These are phyloP conservation scores for Stentor coeruleus DNA, from an alignment of 73 alveolate species.

Conservation along the genomic window DNA sequence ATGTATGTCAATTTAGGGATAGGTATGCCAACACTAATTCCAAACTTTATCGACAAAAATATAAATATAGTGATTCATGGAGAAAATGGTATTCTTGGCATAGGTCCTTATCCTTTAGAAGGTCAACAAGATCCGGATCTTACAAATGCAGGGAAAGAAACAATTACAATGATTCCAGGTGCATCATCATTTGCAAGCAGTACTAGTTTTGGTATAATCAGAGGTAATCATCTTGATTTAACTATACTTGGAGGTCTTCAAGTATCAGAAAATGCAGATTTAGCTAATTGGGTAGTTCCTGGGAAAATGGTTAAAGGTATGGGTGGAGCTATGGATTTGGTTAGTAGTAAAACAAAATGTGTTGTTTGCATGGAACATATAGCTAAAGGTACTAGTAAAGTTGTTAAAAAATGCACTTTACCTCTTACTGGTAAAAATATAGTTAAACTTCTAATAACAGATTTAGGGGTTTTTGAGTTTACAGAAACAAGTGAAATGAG, in stretches of 20 bases:
- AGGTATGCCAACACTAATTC: constrained; percentile 78
- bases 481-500: constrained; percentile 18
- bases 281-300: constrained; percentile 97
- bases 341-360: constrained; percentile 60
- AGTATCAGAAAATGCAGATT: constrained; percentile 81
- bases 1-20: constrained; percentile 86
- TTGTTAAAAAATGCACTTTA: constrained; percentile 57
- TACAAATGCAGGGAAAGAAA: constrained; percentile 93
- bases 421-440: constrained; percentile 77
- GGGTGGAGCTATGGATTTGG: constrained; percentile 96
- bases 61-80: constrained; percentile 56
- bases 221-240: constrained; percentile 88
- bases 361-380: constrained; percentile 80
- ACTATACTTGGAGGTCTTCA: constrained; percentile 85
- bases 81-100: constrained; percentile 84
- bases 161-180: constrained; percentile 76
- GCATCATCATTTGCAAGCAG: constrained; percentile 73
- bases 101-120: constrained; percentile 74
- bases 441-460: constrained; percentile 71
- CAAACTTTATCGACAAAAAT: constrained; percentile 48
- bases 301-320: constrained; percentile 90
- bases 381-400: constrained; percentile 59
- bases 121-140: constrained; percentile 81
- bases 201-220: constrained; percentile 82
- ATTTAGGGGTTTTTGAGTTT: constrained; percentile 43